Conservation (phyloP, 1,284 basidiomycete species). For the Marasmius oreades region DNA sequence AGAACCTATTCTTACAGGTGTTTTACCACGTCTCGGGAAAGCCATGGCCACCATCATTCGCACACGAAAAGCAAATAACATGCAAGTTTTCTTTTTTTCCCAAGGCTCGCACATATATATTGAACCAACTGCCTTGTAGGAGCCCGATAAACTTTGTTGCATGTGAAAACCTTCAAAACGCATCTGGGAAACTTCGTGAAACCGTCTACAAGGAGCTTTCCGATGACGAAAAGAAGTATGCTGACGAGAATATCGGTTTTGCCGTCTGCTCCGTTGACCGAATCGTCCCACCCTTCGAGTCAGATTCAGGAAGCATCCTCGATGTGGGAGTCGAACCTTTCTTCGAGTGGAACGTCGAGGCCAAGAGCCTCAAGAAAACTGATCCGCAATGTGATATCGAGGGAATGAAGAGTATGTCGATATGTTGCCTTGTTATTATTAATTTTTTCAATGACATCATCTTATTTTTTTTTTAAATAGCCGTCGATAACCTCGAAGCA, state of each 20-base stretch:
- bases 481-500: conserved; percentile 25
- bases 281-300: conserved; percentile 34
- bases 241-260: conserved; percentile 29
- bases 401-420: conserved; percentile 29
- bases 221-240: conserved; percentile 24
- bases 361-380: conserved; percentile 23
- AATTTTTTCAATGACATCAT: no score
- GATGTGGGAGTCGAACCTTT: conserved; percentile 40
- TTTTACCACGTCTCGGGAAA: conserved; percentile 23
- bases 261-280: conserved; percentile 42
- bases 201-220: conserved; percentile 26
- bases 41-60: conserved; percentile 22
- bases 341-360: conserved; percentile 38
- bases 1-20: not conserved
- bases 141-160: conserved; percentile 34
- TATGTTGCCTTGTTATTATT: not conserved
- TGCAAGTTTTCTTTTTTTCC: not conserved
- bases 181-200: conserved; percentile 29
- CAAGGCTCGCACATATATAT: not conserved
- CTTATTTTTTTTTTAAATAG: not conserved
- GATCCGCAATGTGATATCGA: conserved; percentile 24
- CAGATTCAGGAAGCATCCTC: conserved; percentile 20
- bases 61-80: conserved; percentile 13
- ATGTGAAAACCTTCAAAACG: conserved; percentile 38
- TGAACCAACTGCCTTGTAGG: not conserved